phyloP scores from a whole-genome alignment of 2,329 filamentous ascomycete species.

The Fusarium pilosicola region DNA sequence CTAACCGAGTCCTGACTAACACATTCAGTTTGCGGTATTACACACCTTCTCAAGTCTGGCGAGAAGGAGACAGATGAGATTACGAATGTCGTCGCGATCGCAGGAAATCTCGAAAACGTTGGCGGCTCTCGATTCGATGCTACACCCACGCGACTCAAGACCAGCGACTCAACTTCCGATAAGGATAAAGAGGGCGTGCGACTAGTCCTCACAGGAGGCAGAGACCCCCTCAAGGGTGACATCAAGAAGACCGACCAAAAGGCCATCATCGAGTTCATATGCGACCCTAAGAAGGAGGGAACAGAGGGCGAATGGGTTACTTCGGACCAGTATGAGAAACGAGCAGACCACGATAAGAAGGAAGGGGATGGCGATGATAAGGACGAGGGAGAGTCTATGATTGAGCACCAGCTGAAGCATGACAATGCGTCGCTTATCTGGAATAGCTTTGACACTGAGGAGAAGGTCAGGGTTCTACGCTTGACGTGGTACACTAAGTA shows the following conservation, averaged over 20 bases:
- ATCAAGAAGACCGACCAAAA: slow-evolving; percentile 69
- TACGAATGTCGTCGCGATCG: slow-evolving; percentile 73
- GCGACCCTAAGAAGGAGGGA: slow-evolving; percentile 77
- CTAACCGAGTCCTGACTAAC: slow-evolving; percentile 9
- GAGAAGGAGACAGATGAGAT: slow-evolving; percentile 48
- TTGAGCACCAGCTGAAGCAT: slow-evolving; percentile 64
- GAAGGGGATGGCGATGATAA: slow-evolving; percentile 52
- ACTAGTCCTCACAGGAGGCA: slow-evolving; percentile 72
- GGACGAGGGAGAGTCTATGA: slow-evolving; percentile 52
- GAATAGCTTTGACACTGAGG: slow-evolving; percentile 73
- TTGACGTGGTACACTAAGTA: slow-evolving; percentile 89
- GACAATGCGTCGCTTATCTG: slow-evolving; percentile 75
- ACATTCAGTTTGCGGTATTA: slow-evolving; percentile 77
- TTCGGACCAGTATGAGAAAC: slow-evolving; percentile 63
- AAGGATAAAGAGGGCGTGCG: slow-evolving; percentile 76
- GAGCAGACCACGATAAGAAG: slow-evolving; percentile 49
- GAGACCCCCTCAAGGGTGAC: slow-evolving; percentile 55
- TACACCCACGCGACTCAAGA: slow-evolving; percentile 72
- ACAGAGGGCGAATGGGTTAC: slow-evolving; percentile 74
- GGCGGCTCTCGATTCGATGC: slow-evolving; percentile 71
- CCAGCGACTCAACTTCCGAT: slow-evolving; percentile 71
- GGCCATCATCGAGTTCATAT: slow-evolving; percentile 86
- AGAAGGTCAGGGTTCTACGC: slow-evolving; percentile 70
- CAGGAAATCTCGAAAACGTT: slow-evolving; percentile 71
- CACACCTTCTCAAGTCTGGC: slow-evolving; percentile 61